Conservation (phyloP, 257 asterid species). For the Solanum pennellii region DNA sequence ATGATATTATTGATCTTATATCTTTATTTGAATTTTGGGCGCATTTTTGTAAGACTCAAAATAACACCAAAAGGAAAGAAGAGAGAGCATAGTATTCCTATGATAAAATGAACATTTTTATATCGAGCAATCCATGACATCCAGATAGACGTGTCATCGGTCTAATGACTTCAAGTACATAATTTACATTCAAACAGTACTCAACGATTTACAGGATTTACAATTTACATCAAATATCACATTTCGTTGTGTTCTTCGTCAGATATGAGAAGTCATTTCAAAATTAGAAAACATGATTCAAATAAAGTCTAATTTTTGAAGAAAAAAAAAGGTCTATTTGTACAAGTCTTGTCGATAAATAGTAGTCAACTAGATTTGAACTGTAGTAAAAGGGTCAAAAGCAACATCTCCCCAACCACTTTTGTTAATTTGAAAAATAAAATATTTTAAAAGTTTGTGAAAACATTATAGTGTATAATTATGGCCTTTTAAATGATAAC, state of each 20-base stretch:
- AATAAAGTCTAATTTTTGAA: too few species aligned
- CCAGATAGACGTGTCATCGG: fast-evolving
- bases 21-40: neutral
- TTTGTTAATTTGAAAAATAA: too few species aligned
- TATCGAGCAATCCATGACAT: fast-evolving
- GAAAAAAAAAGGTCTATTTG: neutral
- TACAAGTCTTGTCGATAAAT: neutral
- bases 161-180: fast-evolving
- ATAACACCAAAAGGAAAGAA: neutral
- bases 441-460: neutral
- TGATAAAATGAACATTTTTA: neutral
- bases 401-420: neutral
- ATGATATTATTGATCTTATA: neutral
- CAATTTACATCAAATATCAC: too few species aligned
- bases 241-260: too few species aligned
- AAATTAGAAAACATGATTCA: neutral
- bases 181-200: too few species aligned
- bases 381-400: neutral
- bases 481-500: too few species aligned
- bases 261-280: too few species aligned
- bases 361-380: neutral
- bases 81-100: neutral
- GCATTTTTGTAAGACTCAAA: neutral
- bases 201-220: too few species aligned
- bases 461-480: neutral